Conservation (phyloP, 352 stramenopile genomes). For the Pythium scleroteichum region DNA sequence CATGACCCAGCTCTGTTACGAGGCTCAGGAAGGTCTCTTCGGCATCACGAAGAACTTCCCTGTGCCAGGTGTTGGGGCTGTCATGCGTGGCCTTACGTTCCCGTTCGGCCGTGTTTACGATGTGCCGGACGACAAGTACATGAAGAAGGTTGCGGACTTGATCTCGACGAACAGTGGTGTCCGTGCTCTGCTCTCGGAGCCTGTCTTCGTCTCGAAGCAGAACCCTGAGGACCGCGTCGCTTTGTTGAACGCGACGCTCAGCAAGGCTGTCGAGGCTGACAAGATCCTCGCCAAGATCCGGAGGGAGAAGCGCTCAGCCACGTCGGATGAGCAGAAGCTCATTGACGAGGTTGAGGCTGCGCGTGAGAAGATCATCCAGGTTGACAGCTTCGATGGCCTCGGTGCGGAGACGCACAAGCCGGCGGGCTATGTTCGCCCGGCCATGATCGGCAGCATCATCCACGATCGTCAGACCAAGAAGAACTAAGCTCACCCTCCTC, state of each 20-base stretch:
- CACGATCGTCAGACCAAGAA: slow-evolving; percentile 29
- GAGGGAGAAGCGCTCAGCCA: slow-evolving; percentile 94
- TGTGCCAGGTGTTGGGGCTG: slow-evolving; percentile 83
- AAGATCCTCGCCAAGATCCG: slow-evolving; percentile 89
- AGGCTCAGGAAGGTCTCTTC: slow-evolving; percentile 95
- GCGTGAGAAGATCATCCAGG: slow-evolving; percentile 97
- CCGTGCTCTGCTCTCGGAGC: slow-evolving; percentile 66
- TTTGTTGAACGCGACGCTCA: slow-evolving; percentile 72
- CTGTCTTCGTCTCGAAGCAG: slow-evolving; percentile 75
- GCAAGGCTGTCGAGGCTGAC: slow-evolving; percentile 92
- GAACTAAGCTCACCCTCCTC: slow-evolving; percentile 22
- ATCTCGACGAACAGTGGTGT: slow-evolving; percentile 75
- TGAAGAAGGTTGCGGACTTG: slow-evolving; percentile 68
- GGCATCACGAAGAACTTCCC: slow-evolving; percentile 97
- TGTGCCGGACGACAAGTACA: slow-evolving; percentile 87
- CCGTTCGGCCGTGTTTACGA: slow-evolving; percentile 94
- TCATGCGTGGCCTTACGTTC: slow-evolving; percentile 96
- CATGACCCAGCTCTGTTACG: slow-evolving; percentile 94
- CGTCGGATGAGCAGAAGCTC: slow-evolving; percentile 91
- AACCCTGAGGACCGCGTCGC: slow-evolving; percentile 65
- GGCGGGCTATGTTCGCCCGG: slow-evolving; percentile 90
- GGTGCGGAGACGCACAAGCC: slow-evolving; percentile 79
- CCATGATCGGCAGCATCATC: slow-evolving; percentile 61
- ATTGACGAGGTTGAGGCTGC: slow-evolving; percentile 96
- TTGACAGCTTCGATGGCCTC: slow-evolving; percentile 91